These are phyloP conservation scores for Podochytrium sp. DNA, from an alignment of 192 early-diverging fungal genomes.

Conservation along the genomic window DNA sequence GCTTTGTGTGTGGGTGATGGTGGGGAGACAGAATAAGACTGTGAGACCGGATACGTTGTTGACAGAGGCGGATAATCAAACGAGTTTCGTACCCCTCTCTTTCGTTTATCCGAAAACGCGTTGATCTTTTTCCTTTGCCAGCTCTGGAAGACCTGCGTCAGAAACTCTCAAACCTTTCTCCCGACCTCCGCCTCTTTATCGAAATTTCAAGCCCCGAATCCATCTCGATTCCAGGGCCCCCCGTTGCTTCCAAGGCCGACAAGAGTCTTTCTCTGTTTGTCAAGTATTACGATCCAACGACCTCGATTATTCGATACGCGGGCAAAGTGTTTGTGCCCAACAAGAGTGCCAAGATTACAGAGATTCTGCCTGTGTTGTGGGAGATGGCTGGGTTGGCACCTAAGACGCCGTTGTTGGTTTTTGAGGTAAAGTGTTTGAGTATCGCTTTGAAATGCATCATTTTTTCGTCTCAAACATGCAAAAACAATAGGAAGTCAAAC, in stretches of 20 bases:
- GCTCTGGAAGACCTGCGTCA: conserved; percentile 40
- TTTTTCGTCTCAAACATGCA: conserved; percentile 5
- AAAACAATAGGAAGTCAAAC: conserved; percentile 96
- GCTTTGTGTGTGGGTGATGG: conserved; percentile 85
- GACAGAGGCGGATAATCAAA: conserved; percentile 45
- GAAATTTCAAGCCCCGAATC: conserved; percentile 29
- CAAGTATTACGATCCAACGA: conserved; percentile 80
- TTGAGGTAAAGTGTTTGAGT: conserved; percentile 52
- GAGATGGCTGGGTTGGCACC: conserved; percentile 58
- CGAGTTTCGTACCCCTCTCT: conserved; percentile 44
- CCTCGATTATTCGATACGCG: conserved; percentile 56
- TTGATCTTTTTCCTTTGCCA: neutral
- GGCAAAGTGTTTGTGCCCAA: conserved; percentile 33
- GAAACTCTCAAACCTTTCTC: conserved; percentile 28
- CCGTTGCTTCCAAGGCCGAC: neutral
- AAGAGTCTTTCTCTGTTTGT: conserved; percentile 73
- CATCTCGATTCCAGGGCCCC: neutral
- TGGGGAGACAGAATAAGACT: conserved; percentile 91
- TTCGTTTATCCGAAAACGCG: too few relatives aligned
- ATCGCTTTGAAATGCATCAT: conserved; percentile 4
- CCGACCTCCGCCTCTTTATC: conserved; percentile 50
- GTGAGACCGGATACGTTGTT: conserved; percentile 81
- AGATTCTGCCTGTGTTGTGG: conserved; percentile 61
- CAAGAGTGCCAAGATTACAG: conserved; percentile 50
- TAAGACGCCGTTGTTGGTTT: conserved; percentile 64